Conservation (phyloP, 2,329 filamentous ascomycete species). For the Blastomyces emzantsi region DNA sequence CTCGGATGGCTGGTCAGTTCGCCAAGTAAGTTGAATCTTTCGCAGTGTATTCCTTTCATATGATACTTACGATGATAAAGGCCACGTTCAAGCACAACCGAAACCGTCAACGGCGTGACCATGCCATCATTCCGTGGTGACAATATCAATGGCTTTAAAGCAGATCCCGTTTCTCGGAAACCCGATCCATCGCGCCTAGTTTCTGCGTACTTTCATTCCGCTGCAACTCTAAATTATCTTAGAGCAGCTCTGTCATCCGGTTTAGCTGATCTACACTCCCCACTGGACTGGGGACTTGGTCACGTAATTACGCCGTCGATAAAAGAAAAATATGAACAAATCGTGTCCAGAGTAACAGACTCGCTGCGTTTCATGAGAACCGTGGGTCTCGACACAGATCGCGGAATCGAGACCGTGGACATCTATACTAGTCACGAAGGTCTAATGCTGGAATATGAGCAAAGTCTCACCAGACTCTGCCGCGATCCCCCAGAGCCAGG, state of each 20-base stretch:
- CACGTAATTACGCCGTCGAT: constrained; percentile 78
- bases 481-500: constrained; percentile 30
- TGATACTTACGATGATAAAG: constrained; percentile 16
- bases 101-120: constrained; percentile 67
- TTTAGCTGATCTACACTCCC: constrained; percentile 86
- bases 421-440: constrained; percentile 95
- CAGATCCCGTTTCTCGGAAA: constrained; percentile 57
- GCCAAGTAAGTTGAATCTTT: constrained; percentile 52
- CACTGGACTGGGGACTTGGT: constrained; percentile 88
- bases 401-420: constrained; percentile 82
- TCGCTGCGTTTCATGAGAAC: constrained; percentile 91
- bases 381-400: constrained; percentile 77
- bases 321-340: constrained; percentile 75
- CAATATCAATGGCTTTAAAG: constrained; percentile 78
- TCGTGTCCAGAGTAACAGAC: constrained; percentile 79
- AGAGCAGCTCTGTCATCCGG: constrained; percentile 75
- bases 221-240: constrained; percentile 89
- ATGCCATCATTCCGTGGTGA: constrained; percentile 90
- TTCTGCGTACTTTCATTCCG: constrained; percentile 89
- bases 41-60: neutral
- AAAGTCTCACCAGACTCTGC: constrained; percentile 69
- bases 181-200: constrained; percentile 80
- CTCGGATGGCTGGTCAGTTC: constrained; percentile 94
- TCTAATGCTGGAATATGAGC: constrained; percentile 87
- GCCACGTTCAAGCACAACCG: constrained; percentile 79